Evolutionary conservation across 306 rosid species (phyloP), one percentile per base, ranked within the genome.

Genomic region (Ormosia emarginata): DNA sequence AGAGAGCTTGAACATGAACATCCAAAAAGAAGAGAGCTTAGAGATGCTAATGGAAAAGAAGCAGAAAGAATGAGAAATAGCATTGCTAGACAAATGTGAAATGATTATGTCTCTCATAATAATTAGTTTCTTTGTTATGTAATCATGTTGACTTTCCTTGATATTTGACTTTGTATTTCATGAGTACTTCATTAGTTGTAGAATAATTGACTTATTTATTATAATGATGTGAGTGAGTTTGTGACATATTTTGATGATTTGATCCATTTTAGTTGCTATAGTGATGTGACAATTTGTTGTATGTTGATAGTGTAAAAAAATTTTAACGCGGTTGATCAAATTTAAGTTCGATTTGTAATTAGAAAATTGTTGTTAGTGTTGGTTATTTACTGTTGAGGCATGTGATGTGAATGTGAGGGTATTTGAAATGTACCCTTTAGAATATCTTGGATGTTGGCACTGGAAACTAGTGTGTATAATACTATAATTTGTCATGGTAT

Each of bases 241-340:
- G 66, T 36, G 78, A 10, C 29, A n/a, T 53, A 66, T 75, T 75
- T 55, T 43, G 53, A 55, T 66, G 41, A 67, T 74, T 81, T 74
- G 76, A 56, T 67, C 46, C 2, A n/a, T 14, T 65, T 8, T 75
- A 18, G 65, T 68, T 58, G 10, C 49, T 62, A 7, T 37, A 14
- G 24, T 59, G 33, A 36, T 76, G 46, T 58, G 57, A 32, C 12
- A 13, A 2, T 64, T 55, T 58, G 2, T 39, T 52, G 52, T 50
- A 0, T 36, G 58, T 24, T 40, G n/a, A 43, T 58, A 39, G 59
- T 30, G 68, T 37, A 5, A 71, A 71, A 33, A n/a, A 32, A 15
- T 69, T n/a, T n/a, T n/a, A n/a, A 24, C 24, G 13, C 13, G 14
- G 65, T 44, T 46, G 76, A 68, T 67, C 8, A 57, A 39, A 33